Evolutionary conservation across 345 rosid species (phyloP), one percentile per base, ranked within the genome.

Genomic region (Pugionium cornutum): DNA sequence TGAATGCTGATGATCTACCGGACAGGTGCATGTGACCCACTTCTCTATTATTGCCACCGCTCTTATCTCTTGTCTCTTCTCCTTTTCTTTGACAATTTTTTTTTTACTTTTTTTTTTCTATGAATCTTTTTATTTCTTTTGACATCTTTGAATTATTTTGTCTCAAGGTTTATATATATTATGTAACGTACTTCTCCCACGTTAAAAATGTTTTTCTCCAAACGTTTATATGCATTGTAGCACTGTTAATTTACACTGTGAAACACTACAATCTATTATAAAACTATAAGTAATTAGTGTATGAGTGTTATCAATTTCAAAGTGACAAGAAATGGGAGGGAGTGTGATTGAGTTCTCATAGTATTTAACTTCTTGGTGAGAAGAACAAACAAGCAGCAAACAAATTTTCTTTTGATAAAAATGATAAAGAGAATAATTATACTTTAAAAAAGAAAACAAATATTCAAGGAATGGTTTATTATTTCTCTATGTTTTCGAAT

Each of bases 21-120:
- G 83, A 81, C 85, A 79, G 33, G 7, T 65, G 79, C 87, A 85
- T 81, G 87, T 83, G 90, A 76, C 75, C 76, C 83, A 73, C 75
- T 81, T 64, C 68, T 10, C 55, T 39, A 75, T 77, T 74, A 76
- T 81, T 76, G 79, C 78, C 67, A 46, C 66, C 73, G 63, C 81
- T 59, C 66, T 57, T 58, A 10, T 57, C 43, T 49, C 34, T 70
- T 42, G 34, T 67, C 44, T 40, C 48, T 63, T 37, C 59, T 26
- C 2, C 6, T 9, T 29, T 5, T 33, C 4, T 11, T 25, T n/a
- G n/a, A n/a, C n/a, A n/a, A 1, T 42, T 28, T 1, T 4, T 8
- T 7, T 46, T 45, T 2, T 8, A n/a, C n/a, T n/a, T 7, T 40
- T 34, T 27, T 4, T 27, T 29, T 26, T 7, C 34, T 0, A 7